phyloP scores from a whole-genome alignment of 495 filamentous ascomycete genomes.

The Neurospora africana region DNA sequence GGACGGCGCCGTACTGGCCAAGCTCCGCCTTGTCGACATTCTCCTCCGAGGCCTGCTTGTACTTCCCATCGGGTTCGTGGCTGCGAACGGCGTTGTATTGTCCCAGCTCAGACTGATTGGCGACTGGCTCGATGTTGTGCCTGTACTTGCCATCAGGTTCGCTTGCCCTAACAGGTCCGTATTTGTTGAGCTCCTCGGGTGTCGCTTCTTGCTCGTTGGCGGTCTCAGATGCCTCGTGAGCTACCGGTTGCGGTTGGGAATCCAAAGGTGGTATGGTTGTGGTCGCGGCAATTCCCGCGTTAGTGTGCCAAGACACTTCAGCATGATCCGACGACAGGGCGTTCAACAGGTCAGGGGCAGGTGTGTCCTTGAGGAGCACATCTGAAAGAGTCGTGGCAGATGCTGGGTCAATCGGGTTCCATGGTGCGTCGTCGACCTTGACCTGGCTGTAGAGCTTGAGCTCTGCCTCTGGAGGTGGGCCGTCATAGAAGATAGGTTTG shows the following conservation, averaged over 20 bases:
- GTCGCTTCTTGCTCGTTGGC: neutral
- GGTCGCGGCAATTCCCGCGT: conserved; percentile 6
- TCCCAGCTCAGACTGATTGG: neutral
- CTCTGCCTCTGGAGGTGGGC: conserved; percentile 26
- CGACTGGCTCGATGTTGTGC: neutral
- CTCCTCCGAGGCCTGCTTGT: neutral
- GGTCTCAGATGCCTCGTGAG: neutral
- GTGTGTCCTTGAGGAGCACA: conserved; percentile 8
- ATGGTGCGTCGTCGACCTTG: conserved; percentile 19
- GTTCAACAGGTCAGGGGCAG: conserved; percentile 1
- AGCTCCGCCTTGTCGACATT: neutral
- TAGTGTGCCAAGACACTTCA: conserved; percentile 16
- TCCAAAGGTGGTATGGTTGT: neutral
- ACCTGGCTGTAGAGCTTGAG: conserved; percentile 26
- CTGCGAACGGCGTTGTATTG: conserved; percentile 6
- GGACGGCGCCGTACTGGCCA: neutral
- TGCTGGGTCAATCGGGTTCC: neutral
- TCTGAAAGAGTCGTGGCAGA: neutral
- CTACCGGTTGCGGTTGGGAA: neutral
- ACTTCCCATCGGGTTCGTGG: conserved; percentile 1
- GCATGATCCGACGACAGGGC: conserved; percentile 7
- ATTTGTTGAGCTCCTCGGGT: conserved; percentile 3
- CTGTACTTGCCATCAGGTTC: conserved; percentile 20
- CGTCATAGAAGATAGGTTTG: conserved; percentile 23
- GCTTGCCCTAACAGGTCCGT: conserved; percentile 2